phyloP scores from a whole-genome alignment of 805 yeast genomes.

The Candida endomychidarum region DNA sequence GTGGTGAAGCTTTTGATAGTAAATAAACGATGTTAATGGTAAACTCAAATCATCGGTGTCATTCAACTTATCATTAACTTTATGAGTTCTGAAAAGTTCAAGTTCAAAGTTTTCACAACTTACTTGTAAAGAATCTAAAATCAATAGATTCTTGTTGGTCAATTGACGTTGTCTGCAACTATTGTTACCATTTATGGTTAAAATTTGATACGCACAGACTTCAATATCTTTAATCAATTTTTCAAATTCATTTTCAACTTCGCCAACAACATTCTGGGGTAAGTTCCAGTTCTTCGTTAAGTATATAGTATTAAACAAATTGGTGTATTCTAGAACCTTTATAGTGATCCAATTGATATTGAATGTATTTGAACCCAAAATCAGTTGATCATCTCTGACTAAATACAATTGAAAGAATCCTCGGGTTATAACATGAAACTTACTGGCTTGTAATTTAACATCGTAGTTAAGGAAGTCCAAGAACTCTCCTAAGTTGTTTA shows the following conservation, averaged over 20 bases:
- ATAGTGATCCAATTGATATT: conserved; percentile 24
- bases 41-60: conserved; percentile 46
- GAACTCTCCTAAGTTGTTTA: conserved; percentile 25
- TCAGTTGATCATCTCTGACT: conserved; percentile 59
- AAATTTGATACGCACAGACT: conserved; percentile 35
- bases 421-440: conserved; percentile 52
- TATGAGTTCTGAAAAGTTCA: conserved; percentile 32
- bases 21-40: conserved; percentile 72
- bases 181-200: conserved; percentile 47
- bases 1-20: conserved; percentile 58
- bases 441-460: conserved; percentile 20
- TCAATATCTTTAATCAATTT: conserved; percentile 48
- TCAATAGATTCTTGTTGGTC: conserved; percentile 50
- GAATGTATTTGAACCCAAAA: conserved; percentile 47
- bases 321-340: conserved; percentile 43
- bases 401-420: conserved; percentile 62
- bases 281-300: conserved; percentile 15
- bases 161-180: conserved; percentile 83
- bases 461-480: conserved; percentile 27
- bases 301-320: conserved; percentile 17
- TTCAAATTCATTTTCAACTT: conserved; percentile 17
- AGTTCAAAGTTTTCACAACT: conserved; percentile 65
- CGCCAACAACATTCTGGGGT: conserved; percentile 6
- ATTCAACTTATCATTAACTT: conserved; percentile 36
- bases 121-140: conserved; percentile 82